Evolutionary conservation across 805 yeast genomes (phyloP), one percentile per base, ranked within the genome.

Genomic region (Pichia pseudocactophila): DNA sequence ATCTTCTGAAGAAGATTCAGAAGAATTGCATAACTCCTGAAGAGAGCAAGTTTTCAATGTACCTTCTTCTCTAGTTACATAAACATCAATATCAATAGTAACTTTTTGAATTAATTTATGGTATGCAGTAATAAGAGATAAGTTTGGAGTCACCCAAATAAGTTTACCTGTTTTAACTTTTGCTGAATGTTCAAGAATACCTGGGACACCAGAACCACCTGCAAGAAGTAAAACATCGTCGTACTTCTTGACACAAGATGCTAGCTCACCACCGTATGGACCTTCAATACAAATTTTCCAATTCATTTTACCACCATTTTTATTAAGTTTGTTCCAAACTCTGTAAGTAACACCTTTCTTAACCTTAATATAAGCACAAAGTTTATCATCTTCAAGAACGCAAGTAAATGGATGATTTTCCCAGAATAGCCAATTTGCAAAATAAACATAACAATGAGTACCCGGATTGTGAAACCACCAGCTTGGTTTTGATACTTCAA

Each of bases 321-420:
- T 37, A 19, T 50, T n/a, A 11, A 69, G 47, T 37, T 59, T 57
- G 18, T 56, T 54, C 45, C 59, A 55, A 22, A 75, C 51, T 27
- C 62, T 63, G 40, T 57, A 63, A 9, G 83, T 76, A 42, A 75
- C 58, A 35, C 85, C 86, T 30, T 65, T 66, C 55, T 75, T 74
- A 7, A 65, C 68, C 52, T 69, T 74, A 46, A 73, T 65, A 44
- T 63, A 67, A 25, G 71, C 54, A 1, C 61, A 51, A 2, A 74
- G 46, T 13, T 59, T 55, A 38, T 64, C 60, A 33, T 62, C 66
- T 27, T 61, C 57, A 43, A 65, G 64, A 30, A 73, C 60, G 2
- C 74, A 54, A 1, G 86, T 77, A 59, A 82, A 80, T 1, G 89
- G 90, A 57, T 82, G 88, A 4, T 82, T 74, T 56, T 82, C 86